Evolutionary conservation across 306 rosid species (phyloP), one percentile per base, ranked within the genome.

Genomic region (Dalbergia cultrata): DNA sequence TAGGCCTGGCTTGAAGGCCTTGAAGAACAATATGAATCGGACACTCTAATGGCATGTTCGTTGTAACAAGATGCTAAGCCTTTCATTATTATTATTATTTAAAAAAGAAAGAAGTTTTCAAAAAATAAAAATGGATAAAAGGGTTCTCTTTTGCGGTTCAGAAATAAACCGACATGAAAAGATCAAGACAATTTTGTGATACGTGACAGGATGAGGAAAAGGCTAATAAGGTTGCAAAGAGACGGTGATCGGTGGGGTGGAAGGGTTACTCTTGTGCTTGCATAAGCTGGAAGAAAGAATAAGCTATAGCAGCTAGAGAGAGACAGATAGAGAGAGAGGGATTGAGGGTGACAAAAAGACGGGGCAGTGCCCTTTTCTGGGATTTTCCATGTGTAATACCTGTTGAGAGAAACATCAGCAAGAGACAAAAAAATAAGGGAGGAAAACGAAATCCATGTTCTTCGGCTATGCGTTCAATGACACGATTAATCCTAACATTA

Each of bases 1-100:
- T 76, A 81, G 61, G 87, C 53, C 6, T 87, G 84, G 75, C 67
- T 86, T 53, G 94, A 91, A 64, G 96, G 90, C 7, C 90, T 93
- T 12, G 97, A 95, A 50, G 97, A 95, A 52, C 99, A 93, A 54
- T 95, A 91, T 7, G 97, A 93, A 88, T 91, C 98, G 0, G 97
- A 93, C 6, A 93, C 90, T 53, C 86, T 87, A 18, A 93, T 87
- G 37, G 97, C 97, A 78, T 93, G 96, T 57, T 93, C 96, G 57
- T 82, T 95, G 89, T 95, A 95, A 88, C 99, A 95, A 52, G 94
- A 89, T 19, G 95, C 87, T 84, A 95, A 76, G 65, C 94, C 88
- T 83, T 92, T 95, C 97, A 92, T 92, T 54, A 39, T 47, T 13
- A 37, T 13, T 67, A 49, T 41, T 26, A 26, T 26, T 1, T 1